Conservation (phyloP, 108 stramenopile genomes). For the Ochromonas danica region DNA sequence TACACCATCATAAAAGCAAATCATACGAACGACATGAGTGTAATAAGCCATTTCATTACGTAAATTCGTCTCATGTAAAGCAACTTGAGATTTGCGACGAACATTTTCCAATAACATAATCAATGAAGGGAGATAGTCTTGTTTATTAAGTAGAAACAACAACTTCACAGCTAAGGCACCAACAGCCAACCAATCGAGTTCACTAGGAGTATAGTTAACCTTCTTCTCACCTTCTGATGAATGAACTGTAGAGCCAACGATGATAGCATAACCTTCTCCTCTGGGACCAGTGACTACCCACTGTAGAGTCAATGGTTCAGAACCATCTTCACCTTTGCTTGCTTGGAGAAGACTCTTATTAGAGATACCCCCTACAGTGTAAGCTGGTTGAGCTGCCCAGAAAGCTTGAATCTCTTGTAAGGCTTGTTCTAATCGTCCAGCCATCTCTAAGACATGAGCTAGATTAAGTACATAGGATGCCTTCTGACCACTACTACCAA, state of each 20-base stretch:
- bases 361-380: not conserved
- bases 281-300: not conserved
- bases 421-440: not conserved
- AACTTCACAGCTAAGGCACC: slow-evolving; percentile 44
- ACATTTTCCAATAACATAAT: slow-evolving; percentile 39
- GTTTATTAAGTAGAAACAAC: slow-evolving; percentile 38
- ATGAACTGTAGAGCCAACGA: not conserved
- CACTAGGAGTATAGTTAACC: not conserved
- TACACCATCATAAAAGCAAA: not conserved
- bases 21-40: slow-evolving; percentile 27
- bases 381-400: not conserved
- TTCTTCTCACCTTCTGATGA: not conserved
- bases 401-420: not conserved
- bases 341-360: not conserved
- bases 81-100: slow-evolving; percentile 7
- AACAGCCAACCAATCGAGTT: slow-evolving; percentile 48
- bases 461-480: not conserved
- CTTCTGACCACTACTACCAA: too few species aligned
- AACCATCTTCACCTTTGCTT: not conserved
- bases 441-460: not conserved
- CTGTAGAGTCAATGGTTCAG: not conserved
- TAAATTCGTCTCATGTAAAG: slow-evolving; percentile 49
- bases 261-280: not conserved
- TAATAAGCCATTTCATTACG: slow-evolving; percentile 58
- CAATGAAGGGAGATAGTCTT: slow-evolving; percentile 33